phyloP scores from a whole-genome alignment of 305 asterid genomes.

The Solanum hybrid region DNA sequence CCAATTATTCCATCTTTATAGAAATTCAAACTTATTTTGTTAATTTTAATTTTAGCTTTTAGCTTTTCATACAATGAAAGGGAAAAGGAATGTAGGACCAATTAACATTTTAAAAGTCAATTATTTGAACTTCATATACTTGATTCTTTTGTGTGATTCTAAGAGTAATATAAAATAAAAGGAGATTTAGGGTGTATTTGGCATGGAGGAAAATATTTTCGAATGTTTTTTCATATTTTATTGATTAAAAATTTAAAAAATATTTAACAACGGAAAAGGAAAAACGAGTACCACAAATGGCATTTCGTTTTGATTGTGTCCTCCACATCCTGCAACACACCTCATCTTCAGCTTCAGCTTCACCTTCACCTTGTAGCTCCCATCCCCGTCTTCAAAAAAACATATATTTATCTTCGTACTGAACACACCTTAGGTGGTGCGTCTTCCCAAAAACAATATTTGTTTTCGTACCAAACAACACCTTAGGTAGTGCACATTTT shows the following conservation, averaged over 20 bases:
- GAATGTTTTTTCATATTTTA: no score
- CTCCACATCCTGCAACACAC: neutral
- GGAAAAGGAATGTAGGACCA: neutral
- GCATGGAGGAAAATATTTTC: neutral
- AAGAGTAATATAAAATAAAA: neutral
- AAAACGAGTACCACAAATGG: neutral
- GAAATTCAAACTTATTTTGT: neutral
- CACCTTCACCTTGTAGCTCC: neutral
- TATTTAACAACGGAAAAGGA: neutral
- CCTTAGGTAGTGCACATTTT: neutral
- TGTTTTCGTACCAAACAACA: neutral
- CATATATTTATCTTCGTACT: neutral
- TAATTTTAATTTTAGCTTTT: neutral
- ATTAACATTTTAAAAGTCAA: neutral
- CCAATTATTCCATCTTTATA: neutral
- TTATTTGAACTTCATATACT: neutral
- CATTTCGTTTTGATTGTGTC: neutral
- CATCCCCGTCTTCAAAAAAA: neutral
- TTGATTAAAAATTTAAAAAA: no score
- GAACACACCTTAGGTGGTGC: neutral
- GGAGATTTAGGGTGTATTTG: neutral
- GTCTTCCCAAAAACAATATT: no score
- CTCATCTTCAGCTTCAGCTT: no score
- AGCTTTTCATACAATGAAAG: neutral
- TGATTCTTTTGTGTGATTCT: neutral